phyloP scores from a whole-genome alignment of 768 basidiomycete genomes.

The Cystobasidium onofrii region DNA sequence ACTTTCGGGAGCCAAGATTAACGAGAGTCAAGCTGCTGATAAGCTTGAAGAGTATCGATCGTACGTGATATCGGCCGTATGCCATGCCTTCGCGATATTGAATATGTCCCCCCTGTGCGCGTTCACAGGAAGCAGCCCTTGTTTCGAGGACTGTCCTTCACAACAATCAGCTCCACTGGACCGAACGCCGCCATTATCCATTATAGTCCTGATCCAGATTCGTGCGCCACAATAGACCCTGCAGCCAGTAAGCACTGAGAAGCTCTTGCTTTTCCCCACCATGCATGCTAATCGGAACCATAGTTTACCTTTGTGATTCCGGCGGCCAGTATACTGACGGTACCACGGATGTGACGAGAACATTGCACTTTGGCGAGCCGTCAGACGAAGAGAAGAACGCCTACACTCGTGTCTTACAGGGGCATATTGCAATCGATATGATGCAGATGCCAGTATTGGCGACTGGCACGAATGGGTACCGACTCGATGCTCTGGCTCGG shows the following conservation, averaged over 20 bases:
- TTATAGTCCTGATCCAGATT: conserved; percentile 68
- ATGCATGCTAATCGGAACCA: conserved; percentile 53
- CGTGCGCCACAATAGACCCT: conserved; percentile 63
- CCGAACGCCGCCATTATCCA: conserved; percentile 94
- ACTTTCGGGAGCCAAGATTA: conserved; percentile 54
- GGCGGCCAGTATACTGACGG: conserved; percentile 83
- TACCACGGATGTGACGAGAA: conserved; percentile 84
- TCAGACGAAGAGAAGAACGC: conserved; percentile 72
- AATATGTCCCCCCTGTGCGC: background rate
- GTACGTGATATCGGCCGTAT: too few species aligned
- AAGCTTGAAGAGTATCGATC: conserved; percentile 70
- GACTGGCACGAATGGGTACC: conserved; percentile 48
- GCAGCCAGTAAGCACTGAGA: background rate
- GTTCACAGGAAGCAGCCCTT: conserved; percentile 58
- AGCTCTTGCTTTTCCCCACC: background rate
- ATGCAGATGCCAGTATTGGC: conserved; percentile 60
- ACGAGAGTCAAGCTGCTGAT: conserved; percentile 71
- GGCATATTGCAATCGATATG: conserved; percentile 72
- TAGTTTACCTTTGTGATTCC: conserved; percentile 75
- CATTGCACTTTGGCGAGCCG: conserved; percentile 78
- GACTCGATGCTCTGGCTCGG: conserved; percentile 64
- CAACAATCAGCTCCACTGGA: conserved; percentile 85
- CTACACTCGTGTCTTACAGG: conserved; percentile 80
- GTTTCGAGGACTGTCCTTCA: conserved; percentile 82
- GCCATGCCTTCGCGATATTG: too few species aligned